phyloP scores from a whole-genome alignment of 306 rosid species.

The Acacia crassicarpa region DNA sequence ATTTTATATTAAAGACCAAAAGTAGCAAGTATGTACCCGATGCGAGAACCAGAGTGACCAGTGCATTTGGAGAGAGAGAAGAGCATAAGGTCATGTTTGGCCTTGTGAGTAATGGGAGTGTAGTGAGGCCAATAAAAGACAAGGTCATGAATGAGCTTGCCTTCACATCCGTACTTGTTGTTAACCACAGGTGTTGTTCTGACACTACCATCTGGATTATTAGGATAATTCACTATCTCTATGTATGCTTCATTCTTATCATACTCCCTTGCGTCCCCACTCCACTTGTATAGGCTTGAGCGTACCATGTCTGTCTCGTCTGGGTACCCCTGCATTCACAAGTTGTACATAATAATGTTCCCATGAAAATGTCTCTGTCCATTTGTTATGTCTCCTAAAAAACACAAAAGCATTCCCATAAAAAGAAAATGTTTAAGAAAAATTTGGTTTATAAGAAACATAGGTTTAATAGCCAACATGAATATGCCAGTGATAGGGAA shows the following conservation, averaged over 20 bases:
- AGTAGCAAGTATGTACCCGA: conserved; percentile 48
- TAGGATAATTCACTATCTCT: conserved; percentile 86
- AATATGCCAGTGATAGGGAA: too few relatives aligned
- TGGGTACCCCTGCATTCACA: not conserved
- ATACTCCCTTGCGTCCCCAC: conserved; percentile 66
- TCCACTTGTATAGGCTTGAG: conserved; percentile 87
- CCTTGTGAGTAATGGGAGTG: conserved; percentile 51
- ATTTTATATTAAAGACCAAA: too few relatives aligned
- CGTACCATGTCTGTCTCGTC: not conserved
- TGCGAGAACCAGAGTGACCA: conserved; percentile 87
- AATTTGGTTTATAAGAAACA: too few relatives aligned
- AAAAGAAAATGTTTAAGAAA: too few relatives aligned
- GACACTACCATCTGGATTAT: conserved; percentile 77
- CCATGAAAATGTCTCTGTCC: not conserved
- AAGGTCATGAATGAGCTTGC: conserved; percentile 67
- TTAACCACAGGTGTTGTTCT: conserved; percentile 67
- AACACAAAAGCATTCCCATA: not conserved
- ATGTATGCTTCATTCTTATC: conserved; percentile 62
- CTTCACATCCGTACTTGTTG: conserved; percentile 34
- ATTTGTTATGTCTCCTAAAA: not conserved
- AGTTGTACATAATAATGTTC: not conserved
- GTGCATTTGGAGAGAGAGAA: conserved; percentile 87
- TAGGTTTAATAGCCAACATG: too few relatives aligned
- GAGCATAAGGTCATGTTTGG: conserved; percentile 64
- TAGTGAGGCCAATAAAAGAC: conserved; percentile 98